phyloP scores from a whole-genome alignment of 2,329 filamentous ascomycete species.

The Claviceps sp. region DNA sequence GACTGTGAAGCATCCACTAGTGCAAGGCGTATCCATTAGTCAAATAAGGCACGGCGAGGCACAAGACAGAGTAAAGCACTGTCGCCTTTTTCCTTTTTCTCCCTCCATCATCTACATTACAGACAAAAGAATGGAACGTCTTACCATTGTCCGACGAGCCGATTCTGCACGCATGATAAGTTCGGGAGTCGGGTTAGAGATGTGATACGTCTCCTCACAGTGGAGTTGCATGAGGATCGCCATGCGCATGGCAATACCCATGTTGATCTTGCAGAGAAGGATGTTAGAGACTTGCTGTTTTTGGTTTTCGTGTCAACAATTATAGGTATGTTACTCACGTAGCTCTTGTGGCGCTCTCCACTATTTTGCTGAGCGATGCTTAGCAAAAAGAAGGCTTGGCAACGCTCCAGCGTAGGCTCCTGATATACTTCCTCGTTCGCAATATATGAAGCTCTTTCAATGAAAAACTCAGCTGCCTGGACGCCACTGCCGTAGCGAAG shows the following conservation, averaged over 20 bases:
- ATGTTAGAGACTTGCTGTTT: neutral
- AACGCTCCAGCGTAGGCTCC: constrained; percentile 38
- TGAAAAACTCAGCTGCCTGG: constrained; percentile 38
- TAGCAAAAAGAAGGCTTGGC: constrained; percentile 44
- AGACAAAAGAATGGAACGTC: constrained; percentile 9
- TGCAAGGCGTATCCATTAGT: neutral
- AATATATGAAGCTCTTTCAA: constrained; percentile 33
- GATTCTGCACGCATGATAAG: constrained; percentile 38
- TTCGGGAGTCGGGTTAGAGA: constrained; percentile 28
- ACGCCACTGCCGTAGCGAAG: constrained; percentile 36
- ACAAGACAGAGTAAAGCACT: neutral
- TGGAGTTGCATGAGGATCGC: constrained; percentile 41
- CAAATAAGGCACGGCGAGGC: neutral
- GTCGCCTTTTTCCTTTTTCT: too few relatives aligned
- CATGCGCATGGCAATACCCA: constrained; percentile 43
- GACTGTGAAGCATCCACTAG: constrained; percentile 46
- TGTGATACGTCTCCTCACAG: constrained; percentile 38
- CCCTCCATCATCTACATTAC: neutral
- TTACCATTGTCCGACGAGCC: constrained; percentile 41
- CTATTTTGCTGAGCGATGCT: constrained; percentile 46
- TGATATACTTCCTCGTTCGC: constrained; percentile 38
- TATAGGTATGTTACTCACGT: constrained; percentile 26
- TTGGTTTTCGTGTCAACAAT: neutral
- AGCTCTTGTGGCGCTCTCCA: constrained; percentile 38
- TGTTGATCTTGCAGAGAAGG: constrained; percentile 30